These are phyloP conservation scores for Puccinia coronata DNA, from an alignment of 1,284 basidiomycete genomes.

Conservation along the genomic window DNA sequence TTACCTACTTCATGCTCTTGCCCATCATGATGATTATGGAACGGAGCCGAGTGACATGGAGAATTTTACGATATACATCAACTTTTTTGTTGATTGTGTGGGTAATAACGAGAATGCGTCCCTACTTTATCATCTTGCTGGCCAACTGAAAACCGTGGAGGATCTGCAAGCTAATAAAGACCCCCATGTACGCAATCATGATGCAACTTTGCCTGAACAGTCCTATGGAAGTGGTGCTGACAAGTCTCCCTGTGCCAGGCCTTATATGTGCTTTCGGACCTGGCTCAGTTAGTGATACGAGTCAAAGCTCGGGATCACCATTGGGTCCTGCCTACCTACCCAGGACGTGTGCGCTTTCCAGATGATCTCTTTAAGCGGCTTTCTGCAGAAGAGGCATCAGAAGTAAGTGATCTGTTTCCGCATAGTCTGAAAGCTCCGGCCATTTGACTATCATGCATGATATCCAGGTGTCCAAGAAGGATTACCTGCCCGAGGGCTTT, in stretches of 20 bases:
- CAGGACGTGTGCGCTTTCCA: slow-evolving; percentile 77
- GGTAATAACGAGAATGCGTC: slow-evolving; percentile 75
- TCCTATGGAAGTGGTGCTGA: not conserved
- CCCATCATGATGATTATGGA: slow-evolving; percentile 90
- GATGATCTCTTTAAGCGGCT: slow-evolving; percentile 70
- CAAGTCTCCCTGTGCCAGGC: slow-evolving; percentile 64
- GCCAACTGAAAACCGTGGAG: slow-evolving; percentile 79
- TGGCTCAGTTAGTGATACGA: slow-evolving; percentile 83
- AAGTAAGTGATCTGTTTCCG: slow-evolving; percentile 49
- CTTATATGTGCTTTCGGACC: slow-evolving; percentile 82
- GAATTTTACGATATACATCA: slow-evolving; percentile 71
- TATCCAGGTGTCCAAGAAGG: slow-evolving; percentile 27
- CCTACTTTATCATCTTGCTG: slow-evolving; percentile 77
- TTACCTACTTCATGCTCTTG: slow-evolving; percentile 79
- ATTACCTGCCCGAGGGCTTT: slow-evolving; percentile 27
- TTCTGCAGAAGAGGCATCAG: slow-evolving; percentile 53
- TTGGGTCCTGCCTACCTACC: slow-evolving; percentile 78
- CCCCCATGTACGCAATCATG: slow-evolving; percentile 66
- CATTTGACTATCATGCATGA: not conserved
- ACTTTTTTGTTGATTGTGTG: slow-evolving; percentile 80
- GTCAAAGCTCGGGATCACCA: slow-evolving; percentile 67
- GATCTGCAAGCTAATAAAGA: slow-evolving; percentile 70
- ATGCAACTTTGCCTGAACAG: not conserved
- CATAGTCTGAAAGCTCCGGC: not conserved
- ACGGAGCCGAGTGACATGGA: slow-evolving; percentile 65